Evolutionary conservation across 176 grass and related monocot genomes (phyloP).

Genomic region (Oryza longistaminata): DNA sequence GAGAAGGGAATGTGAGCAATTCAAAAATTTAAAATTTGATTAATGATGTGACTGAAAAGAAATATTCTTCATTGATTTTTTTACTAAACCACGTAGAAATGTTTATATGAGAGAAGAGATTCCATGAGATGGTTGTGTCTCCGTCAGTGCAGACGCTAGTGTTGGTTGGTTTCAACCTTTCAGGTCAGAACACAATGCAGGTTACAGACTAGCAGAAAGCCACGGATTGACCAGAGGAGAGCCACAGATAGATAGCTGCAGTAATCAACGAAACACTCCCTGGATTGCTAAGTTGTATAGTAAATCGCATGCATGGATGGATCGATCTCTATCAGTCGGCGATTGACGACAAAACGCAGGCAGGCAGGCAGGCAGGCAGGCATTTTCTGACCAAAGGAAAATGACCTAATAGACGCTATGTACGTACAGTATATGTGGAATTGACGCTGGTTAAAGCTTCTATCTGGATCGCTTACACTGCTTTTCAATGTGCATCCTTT

Average conservation of each 20-base stretch:
- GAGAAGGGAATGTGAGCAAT: too few species aligned
- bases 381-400: neutral
- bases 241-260: neutral
- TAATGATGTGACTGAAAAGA: too few species aligned
- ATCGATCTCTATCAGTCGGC: slow-evolving; percentile 9
- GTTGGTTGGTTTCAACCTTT: neutral
- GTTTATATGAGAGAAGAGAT: neutral
- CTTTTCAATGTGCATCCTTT: too few species aligned
- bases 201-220: neutral
- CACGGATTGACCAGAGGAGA: neutral
- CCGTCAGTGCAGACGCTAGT: neutral
- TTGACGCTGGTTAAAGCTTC: neutral
- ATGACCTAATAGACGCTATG: neutral
- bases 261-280: neutral
- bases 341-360: neutral
- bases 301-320: neutral
- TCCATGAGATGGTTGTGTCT: neutral
- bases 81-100: too few species aligned
- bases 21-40: too few species aligned
- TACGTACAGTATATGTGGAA: neutral
- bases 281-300: neutral
- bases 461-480: neutral
- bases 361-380: neutral
- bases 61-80: too few species aligned
- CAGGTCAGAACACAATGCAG: neutral